Evolutionary conservation across 225 moss, liverwort and hornwort genomes (phyloP), one percentile per base, ranked within the genome.

Genomic region (Marchantia paleacea): DNA sequence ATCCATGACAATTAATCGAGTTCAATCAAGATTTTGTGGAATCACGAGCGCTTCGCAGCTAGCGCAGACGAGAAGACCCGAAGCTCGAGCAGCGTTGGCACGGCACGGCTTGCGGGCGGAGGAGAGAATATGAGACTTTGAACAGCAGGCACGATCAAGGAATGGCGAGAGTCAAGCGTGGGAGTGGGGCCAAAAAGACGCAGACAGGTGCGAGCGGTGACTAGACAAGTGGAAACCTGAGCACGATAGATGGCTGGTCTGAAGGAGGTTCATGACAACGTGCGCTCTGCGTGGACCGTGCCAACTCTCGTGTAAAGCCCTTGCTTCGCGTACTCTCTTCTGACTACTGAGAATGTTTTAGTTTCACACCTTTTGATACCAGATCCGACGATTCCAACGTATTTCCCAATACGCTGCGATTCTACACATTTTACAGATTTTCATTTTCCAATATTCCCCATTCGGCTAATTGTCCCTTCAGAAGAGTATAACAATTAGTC

Each of bases 251-350:
- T 62, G n/a, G n/a, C 62, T n/a, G 22, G 24, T 62, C 62, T 16
- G 24, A 24, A 62, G 62, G 18, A 7, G n/a, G 24, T 62, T 62
- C 62, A 62, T n/a, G 62, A 62, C n/a, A 24, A 62, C 62, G 62
- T 68, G 68, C 68, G 11, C 68, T 31, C 25, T 14, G 30, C 68
- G 68, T 68, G 68, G 68, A 13, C 68, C 68, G 30, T 68, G 68
- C 30, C 31, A 8, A 31, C 29, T 68, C 68, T 68, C 29, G 12
- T 68, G 68, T 30, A 25, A 29, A 14, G 68, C 30, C 4, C 68
- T 24, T 24, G 9, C 62, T 62, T 62, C 62, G 62, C 22, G 62
- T 62, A 8, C n/a, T 22, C n/a, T 62, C 16, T 62, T 22, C n/a
- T n/a, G n/a, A 22, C 61, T 7, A 22, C 7, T 1, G 62, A 16